Evolutionary conservation across 768 basidiomycete genomes (phyloP).

Genomic region (Panellus pusillus): DNA sequence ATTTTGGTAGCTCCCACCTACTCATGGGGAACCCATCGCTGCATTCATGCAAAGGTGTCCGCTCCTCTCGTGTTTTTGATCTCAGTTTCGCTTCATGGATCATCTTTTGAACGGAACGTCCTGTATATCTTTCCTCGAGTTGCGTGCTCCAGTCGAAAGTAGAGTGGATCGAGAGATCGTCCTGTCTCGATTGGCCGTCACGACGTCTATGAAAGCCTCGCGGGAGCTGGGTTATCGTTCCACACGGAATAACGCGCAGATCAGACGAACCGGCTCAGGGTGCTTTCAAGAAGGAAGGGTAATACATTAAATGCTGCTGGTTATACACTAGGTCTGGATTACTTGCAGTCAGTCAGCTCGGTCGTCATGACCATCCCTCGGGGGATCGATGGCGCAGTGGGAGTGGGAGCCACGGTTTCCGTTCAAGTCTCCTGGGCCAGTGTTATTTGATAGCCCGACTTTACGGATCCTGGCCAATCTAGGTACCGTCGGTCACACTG

Average conservation of each 20-base stretch:
- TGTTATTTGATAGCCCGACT: slow-evolving; percentile 37
- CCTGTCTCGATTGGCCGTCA: too few relatives aligned
- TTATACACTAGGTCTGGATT: slow-evolving; percentile 1
- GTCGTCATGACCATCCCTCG: slow-evolving; percentile 39
- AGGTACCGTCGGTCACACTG: slow-evolving; percentile 6
- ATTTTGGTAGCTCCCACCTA: neutral
- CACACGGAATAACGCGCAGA: too few relatives aligned
- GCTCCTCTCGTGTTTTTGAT: slow-evolving; percentile 10
- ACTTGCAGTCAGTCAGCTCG: neutral
- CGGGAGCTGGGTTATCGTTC: too few relatives aligned
- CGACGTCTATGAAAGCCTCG: too few relatives aligned
- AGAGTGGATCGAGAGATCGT: too few relatives aligned
- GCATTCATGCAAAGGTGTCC: neutral
- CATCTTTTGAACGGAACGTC: too few relatives aligned
- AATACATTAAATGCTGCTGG: slow-evolving; percentile 10
- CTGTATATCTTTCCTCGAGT: too few relatives aligned
- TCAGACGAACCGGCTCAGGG: too few relatives aligned
- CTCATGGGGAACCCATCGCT: too few relatives aligned
- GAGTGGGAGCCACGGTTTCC: slow-evolving; percentile 36
- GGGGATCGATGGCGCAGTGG: slow-evolving; percentile 39
- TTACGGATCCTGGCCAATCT: slow-evolving; percentile 46
- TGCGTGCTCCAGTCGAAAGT: too few relatives aligned
- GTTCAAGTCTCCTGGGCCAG: slow-evolving; percentile 23
- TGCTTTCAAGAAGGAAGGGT: neutral
- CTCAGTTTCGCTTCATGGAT: neutral